A percentile compares a stretch with the other conserved stretches of the same genome.
Conservation (phyloP, 2,329 filamentous ascomycete genomes). For the Juglanconis sp. region DNA sequence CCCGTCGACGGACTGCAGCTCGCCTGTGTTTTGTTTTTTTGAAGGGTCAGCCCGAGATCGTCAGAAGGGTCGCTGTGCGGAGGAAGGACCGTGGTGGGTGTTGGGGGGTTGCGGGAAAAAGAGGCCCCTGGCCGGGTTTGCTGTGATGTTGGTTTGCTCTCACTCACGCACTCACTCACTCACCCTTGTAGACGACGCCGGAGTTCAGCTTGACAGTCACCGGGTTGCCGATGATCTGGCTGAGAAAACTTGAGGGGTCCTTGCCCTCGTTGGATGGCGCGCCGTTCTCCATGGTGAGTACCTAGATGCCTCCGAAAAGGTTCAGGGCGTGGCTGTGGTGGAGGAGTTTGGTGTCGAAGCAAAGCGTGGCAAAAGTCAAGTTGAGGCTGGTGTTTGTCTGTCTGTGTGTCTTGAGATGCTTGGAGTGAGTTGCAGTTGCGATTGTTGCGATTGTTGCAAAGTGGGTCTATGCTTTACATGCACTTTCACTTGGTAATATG, state of each 20-base stretch:
- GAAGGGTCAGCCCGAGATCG: conserved; percentile 18
- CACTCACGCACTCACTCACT: conserved; percentile 26
- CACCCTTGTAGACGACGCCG: conserved; percentile 97
- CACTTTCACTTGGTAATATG: not conserved
- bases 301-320: not conserved
- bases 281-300: conserved; percentile 71
- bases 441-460: not conserved
- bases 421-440: not conserved
- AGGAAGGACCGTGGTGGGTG: no score
- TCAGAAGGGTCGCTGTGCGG: not conserved
- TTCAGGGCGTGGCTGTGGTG: not conserved
- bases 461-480: not conserved
- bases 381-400: not conserved
- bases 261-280: conserved; percentile 68
- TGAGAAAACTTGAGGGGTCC: conserved; percentile 89
- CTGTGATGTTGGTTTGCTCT: not conserved
- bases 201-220: conserved; percentile 98
- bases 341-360: not conserved
- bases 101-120: not conserved
- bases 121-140: not conserved
- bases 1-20: conserved; percentile 93
- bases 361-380: not conserved
- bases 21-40: conserved; percentile 53
- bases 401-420: not conserved
- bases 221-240: conserved; percentile 88